These are phyloP conservation scores for Boletus semigastroideus DNA, from an alignment of 1,284 basidiomycete genomes.

Conservation along the genomic window DNA sequence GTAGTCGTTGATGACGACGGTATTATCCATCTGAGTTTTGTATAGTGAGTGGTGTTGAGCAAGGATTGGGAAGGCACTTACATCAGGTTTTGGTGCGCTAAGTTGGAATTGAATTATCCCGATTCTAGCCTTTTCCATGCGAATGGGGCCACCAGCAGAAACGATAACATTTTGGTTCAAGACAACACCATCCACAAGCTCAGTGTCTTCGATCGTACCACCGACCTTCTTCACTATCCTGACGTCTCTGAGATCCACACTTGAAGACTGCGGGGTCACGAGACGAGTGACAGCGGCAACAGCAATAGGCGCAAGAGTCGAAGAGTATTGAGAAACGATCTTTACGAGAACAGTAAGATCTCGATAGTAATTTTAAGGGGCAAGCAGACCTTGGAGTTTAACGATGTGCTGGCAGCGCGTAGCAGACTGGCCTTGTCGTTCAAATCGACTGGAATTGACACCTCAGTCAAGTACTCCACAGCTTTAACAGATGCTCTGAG, in stretches of 20 bases:
- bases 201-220: constrained; percentile 98
- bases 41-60: not conserved
- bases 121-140: constrained; percentile 99
- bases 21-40: constrained; percentile 92
- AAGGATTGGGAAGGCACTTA: constrained; percentile 41
- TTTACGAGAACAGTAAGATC: constrained; percentile 34
- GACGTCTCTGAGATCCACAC: constrained; percentile 96
- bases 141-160: constrained; percentile 88
- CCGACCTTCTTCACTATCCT: constrained; percentile 98
- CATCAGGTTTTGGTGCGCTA: constrained; percentile 96
- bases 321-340: constrained; percentile 99
- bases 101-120: constrained; percentile 99
- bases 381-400: constrained; percentile 86
- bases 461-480: constrained; percentile 92
- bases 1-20: constrained; percentile 99
- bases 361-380: not conserved
- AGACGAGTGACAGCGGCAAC: constrained; percentile 94
- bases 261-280: constrained; percentile 82
- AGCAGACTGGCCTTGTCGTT: constrained; percentile 86
- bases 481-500: constrained; percentile 90
- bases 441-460: constrained; percentile 92
- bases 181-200: constrained; percentile 94
- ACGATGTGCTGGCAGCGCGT: constrained; percentile 90
- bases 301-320: constrained; percentile 95
- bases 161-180: constrained; percentile 94